These are phyloP conservation scores for Byssothecium circinans DNA, from an alignment of 2,329 filamentous ascomycete genomes.

Conservation along the genomic window DNA sequence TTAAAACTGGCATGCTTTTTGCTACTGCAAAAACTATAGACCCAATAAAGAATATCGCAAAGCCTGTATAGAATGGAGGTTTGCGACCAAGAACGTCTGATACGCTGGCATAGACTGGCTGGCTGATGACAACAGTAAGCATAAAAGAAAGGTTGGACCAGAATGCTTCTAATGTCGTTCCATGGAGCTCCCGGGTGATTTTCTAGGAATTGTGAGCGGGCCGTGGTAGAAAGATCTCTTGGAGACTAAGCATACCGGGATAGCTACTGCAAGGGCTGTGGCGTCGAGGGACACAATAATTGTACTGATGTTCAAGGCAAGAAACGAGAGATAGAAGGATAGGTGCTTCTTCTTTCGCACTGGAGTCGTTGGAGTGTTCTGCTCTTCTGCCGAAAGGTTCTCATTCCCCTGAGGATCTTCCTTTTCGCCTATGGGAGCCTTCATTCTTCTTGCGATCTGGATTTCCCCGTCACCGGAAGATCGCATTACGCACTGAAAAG, in stretches of 20 bases:
- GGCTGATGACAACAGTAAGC: conserved; percentile 23
- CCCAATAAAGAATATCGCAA: conserved; percentile 48
- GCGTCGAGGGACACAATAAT: conserved; percentile 11
- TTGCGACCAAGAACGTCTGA: conserved; percentile 27
- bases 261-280: conserved; percentile 9
- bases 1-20: conserved; percentile 52
- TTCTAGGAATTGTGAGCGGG: background rate
- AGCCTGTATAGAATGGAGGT: conserved; percentile 15
- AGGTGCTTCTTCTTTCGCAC: background rate
- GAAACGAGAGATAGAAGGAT: conserved; percentile 1
- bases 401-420: too few species aligned
- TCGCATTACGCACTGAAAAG: too few species aligned
- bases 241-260: conserved; percentile 6
- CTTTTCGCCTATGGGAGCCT: too few species aligned
- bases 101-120: conserved; percentile 34
- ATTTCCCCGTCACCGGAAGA: too few species aligned
- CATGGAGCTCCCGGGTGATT: conserved; percentile 6
- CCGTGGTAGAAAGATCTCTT: background rate
- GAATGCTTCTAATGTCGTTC: conserved; percentile 33
- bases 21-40: conserved; percentile 52
- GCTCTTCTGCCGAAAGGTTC: too few species aligned
- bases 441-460: too few species aligned
- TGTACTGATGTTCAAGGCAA: background rate
- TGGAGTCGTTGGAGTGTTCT: too few species aligned
- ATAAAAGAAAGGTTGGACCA: conserved; percentile 63